These are phyloP conservation scores for Stachybotrys chartarum DNA, from an alignment of 2,329 filamentous ascomycete genomes.

Conservation along the genomic window DNA sequence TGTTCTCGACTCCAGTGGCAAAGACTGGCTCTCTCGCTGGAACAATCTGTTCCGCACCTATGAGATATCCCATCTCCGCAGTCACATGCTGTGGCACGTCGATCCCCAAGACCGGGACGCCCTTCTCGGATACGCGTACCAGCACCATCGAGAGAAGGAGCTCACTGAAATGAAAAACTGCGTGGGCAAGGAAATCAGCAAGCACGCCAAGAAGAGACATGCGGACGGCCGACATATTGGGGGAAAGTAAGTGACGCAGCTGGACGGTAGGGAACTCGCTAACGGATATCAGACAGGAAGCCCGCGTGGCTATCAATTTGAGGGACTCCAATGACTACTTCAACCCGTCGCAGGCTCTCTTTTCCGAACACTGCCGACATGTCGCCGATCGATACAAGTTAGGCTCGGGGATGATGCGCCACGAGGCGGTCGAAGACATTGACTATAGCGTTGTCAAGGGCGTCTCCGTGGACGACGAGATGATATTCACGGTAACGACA, in stretches of 20 bases:
- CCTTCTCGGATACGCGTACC: conserved; percentile 61
- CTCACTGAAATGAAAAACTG: conserved; percentile 65
- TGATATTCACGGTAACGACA: conserved; percentile 59
- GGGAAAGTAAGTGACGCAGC: conserved; percentile 29
- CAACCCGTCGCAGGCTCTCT: conserved; percentile 55
- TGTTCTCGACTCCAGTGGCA: conserved; percentile 59
- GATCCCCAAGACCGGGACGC: conserved; percentile 71
- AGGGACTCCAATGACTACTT: conserved; percentile 64
- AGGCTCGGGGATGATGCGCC: conserved; percentile 43
- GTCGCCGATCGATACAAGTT: conserved; percentile 48
- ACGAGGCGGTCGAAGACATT: conserved; percentile 56
- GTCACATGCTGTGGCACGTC: conserved; percentile 78
- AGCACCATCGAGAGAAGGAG: conserved; percentile 52
- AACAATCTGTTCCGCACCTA: conserved; percentile 60
- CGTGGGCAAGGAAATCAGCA: conserved; percentile 73
- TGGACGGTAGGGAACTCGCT: background rate
- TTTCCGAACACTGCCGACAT: conserved; percentile 53
- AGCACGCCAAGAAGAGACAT: conserved; percentile 66
- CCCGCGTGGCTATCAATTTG: conserved; percentile 51
- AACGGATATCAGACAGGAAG: conserved; percentile 25
- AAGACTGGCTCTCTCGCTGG: conserved; percentile 65
- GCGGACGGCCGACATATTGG: conserved; percentile 24
- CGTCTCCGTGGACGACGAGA: conserved; percentile 36
- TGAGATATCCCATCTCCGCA: conserved; percentile 64
- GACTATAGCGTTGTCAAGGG: conserved; percentile 44